phyloP scores from a whole-genome alignment of 495 filamentous ascomycete genomes.

The Geoglossum glabrum region DNA sequence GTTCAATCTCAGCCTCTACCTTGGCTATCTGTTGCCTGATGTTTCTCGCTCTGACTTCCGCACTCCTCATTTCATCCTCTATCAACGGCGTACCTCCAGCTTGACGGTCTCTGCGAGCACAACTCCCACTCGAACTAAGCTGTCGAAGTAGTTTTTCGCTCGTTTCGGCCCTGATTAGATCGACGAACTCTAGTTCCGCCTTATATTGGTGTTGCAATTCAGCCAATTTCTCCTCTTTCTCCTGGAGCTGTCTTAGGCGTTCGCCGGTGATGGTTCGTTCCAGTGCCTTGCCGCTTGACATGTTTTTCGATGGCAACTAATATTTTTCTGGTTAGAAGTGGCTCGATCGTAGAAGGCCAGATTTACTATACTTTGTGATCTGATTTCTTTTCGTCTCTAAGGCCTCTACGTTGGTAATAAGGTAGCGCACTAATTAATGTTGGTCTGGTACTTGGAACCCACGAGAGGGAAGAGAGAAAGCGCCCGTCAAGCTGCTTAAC shows the following conservation, averaged over 20 bases:
- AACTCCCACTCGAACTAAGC: background rate
- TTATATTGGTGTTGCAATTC: background rate
- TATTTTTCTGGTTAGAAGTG: background rate
- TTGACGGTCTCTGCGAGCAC: background rate
- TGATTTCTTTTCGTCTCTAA: background rate
- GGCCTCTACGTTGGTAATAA: background rate
- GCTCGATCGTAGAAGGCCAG: background rate
- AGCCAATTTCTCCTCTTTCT: background rate
- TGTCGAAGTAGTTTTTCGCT: background rate
- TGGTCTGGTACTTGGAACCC: background rate
- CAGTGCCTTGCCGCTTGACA: background rate
- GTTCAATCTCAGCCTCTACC: background rate
- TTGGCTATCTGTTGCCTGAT: background rate
- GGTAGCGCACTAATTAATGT: background rate
- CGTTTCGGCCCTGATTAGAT: background rate
- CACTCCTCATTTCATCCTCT: background rate
- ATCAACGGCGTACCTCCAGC: background rate
- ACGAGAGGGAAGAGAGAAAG: background rate
- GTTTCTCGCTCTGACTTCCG: background rate
- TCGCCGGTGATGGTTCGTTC: background rate
- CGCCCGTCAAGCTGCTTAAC: background rate
- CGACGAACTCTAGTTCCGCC: background rate
- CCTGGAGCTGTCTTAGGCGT: background rate
- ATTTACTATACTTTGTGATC: background rate
- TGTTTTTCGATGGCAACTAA: background rate